These are phyloP conservation scores for Lepidium aucheri DNA, from an alignment of 345 rosid genomes.

Conservation along the genomic window DNA sequence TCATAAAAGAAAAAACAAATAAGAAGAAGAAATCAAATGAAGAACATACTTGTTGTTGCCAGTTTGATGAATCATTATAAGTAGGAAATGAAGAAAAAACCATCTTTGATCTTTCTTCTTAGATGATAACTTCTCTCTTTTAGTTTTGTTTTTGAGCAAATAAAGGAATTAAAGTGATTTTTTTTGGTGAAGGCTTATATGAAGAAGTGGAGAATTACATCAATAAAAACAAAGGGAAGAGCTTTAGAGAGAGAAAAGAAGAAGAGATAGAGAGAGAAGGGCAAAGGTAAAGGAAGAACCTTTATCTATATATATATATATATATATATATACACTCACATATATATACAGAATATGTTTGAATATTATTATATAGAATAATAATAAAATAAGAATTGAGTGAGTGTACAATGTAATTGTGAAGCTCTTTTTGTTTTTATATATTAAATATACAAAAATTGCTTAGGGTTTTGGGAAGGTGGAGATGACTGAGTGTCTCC, in stretches of 20 bases:
- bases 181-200: conserved; percentile 15
- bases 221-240: conserved; percentile 19
- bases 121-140: conserved; percentile 17
- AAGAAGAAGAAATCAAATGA: not conserved
- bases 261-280: conserved; percentile 24
- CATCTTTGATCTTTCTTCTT: conserved; percentile 26
- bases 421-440: conserved; percentile 25
- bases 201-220: conserved; percentile 29
- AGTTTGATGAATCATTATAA: conserved; percentile 31
- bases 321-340: conserved; percentile 7
- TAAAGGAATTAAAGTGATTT: conserved; percentile 15
- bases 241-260: conserved; percentile 25
- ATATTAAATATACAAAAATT: conserved; percentile 11
- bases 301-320: conserved; percentile 27
- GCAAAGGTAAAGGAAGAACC: conserved; percentile 29
- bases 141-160: conserved; percentile 10
- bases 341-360: conserved; percentile 11
- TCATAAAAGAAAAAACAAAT: not conserved
- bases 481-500: conserved; percentile 14
- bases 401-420: conserved; percentile 13
- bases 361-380: not conserved
- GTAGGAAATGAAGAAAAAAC: conserved; percentile 28
- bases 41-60: conserved; percentile 35
- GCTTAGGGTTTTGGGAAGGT: conserved; percentile 27
- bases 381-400: conserved; percentile 17